A percentile compares a stretch with the other conserved stretches of the same genome.
Conservation (phyloP, 192 early-diverging fungal genomes). For the Chytriomyces sp. region DNA sequence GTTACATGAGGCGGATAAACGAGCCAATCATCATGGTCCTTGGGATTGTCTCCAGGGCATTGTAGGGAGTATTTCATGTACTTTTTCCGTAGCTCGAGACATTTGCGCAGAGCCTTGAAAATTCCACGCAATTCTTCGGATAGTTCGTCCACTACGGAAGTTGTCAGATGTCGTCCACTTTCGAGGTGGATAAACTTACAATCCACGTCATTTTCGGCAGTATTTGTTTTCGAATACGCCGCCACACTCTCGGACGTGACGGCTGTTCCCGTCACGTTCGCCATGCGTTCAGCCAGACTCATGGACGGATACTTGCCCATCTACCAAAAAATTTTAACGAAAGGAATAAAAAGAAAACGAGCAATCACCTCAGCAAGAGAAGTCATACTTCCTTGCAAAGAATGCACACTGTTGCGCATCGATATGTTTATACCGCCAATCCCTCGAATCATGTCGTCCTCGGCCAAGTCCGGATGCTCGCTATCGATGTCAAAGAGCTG, state of each 20-base stretch:
- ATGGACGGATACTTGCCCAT: constrained; percentile 38
- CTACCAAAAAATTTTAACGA: constrained; percentile 2
- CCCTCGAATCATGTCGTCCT: constrained; percentile 15
- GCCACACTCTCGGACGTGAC: constrained; percentile 59
- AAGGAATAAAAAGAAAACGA: background rate
- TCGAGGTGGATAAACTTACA: background rate
- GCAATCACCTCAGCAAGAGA: constrained; percentile 14
- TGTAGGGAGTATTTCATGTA: constrained; percentile 82
- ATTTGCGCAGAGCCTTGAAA: constrained; percentile 65
- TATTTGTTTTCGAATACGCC: constrained; percentile 29
- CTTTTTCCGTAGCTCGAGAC: constrained; percentile 77
- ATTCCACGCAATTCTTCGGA: constrained; percentile 63
- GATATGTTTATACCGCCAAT: constrained; percentile 4
- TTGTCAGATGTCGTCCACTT: too few relatives aligned
- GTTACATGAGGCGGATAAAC: constrained; percentile 86
- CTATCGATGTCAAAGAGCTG: background rate
- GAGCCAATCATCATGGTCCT: constrained; percentile 73
- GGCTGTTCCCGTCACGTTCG: constrained; percentile 47
- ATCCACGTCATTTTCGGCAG: background rate
- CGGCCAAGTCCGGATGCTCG: too few relatives aligned
- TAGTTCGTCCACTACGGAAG: constrained; percentile 53
- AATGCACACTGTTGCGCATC: background rate
- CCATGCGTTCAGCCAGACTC: constrained; percentile 57
- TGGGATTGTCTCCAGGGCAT: constrained; percentile 79
- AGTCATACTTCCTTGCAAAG: constrained; percentile 15